Percentiles rank a stretch among this genome's conserved stretches.
These are phyloP conservation scores for Neurospora sublineolata DNA, from an alignment of 495 filamentous ascomycete species.

Conservation along the genomic window DNA sequence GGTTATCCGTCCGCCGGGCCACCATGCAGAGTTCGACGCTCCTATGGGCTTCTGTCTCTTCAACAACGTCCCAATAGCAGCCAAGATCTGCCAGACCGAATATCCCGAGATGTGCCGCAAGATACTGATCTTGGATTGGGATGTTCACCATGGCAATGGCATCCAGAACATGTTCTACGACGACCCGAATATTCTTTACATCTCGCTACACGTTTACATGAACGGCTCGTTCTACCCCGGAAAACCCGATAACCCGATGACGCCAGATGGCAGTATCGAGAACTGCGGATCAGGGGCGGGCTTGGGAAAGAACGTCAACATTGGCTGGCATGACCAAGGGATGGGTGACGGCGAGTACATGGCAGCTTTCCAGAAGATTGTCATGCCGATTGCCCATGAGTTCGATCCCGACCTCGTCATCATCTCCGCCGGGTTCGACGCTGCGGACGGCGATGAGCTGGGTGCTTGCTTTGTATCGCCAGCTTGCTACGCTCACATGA, in stretches of 20 bases:
- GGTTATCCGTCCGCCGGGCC: slow-evolving; percentile 86
- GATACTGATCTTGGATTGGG: slow-evolving; percentile 92
- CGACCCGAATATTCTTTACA: slow-evolving; percentile 90
- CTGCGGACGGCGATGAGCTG: slow-evolving; percentile 81
- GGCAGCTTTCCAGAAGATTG: slow-evolving; percentile 85
- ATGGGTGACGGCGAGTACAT: slow-evolving; percentile 98
- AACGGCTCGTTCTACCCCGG: slow-evolving; percentile 80
- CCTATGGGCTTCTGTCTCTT: slow-evolving; percentile 94
- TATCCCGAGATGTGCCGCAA: slow-evolving; percentile 73
- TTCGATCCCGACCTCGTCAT: slow-evolving; percentile 94
- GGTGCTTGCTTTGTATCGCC: slow-evolving; percentile 88
- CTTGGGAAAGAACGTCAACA: slow-evolving; percentile 87
- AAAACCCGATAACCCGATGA: slow-evolving; percentile 44
- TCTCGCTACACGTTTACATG: slow-evolving; percentile 85
- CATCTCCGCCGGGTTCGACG: slow-evolving; percentile 92
- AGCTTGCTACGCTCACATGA: slow-evolving; percentile 93
- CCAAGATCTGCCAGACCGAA: slow-evolving; percentile 65
- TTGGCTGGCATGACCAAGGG: slow-evolving; percentile 82
- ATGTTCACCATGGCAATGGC: slow-evolving; percentile 79
- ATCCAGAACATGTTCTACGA: slow-evolving; percentile 94
- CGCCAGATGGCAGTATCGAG: slow-evolving; percentile 57
- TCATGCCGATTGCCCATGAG: slow-evolving; percentile 93
- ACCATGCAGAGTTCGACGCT: slow-evolving; percentile 77
- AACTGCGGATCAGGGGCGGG: slow-evolving; percentile 65
- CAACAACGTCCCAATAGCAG: slow-evolving; percentile 90